phyloP scores from a whole-genome alignment of 2,329 filamentous ascomycete species.

The Geosmithia putterillii region DNA sequence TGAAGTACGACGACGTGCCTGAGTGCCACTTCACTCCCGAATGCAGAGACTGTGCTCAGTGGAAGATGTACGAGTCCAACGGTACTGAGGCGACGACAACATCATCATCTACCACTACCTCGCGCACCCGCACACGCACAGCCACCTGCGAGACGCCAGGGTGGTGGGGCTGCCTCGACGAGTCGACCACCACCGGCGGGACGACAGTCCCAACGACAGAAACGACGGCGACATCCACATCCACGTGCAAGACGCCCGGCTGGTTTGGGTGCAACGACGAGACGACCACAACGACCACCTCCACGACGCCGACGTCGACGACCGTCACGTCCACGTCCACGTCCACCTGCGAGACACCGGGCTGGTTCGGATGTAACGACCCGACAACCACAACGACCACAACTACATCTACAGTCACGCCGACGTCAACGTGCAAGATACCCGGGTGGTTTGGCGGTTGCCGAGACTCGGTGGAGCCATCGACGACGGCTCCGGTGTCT shows the following conservation, averaged over 20 bases:
- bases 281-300: conserved; percentile 12
- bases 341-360: conserved; percentile 35
- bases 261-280: conserved; percentile 45
- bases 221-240: conserved; percentile 27
- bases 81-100: conserved; percentile 65
- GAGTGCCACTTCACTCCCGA: conserved; percentile 63
- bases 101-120: conserved; percentile 35
- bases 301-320: conserved; percentile 11
- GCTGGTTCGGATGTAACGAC: conserved; percentile 46
- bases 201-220: conserved; percentile 18
- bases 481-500: conserved; percentile 9
- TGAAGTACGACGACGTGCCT: conserved; percentile 71
- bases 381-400: conserved; percentile 9
- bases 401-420: conserved; percentile 10
- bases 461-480: conserved; percentile 22
- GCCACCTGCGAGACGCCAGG: conserved; percentile 84
- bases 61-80: conserved; percentile 94
- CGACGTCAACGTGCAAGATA: conserved; percentile 9
- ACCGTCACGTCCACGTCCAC: conserved; percentile 6
- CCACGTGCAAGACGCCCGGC: conserved; percentile 39
- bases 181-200: conserved; percentile 33
- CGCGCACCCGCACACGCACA: conserved; percentile 63
- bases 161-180: conserved; percentile 74
- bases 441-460: conserved; percentile 46
- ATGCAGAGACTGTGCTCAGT: conserved; percentile 81